These are phyloP conservation scores for Russula compacta DNA, from an alignment of 768 basidiomycete genomes.

Conservation along the genomic window DNA sequence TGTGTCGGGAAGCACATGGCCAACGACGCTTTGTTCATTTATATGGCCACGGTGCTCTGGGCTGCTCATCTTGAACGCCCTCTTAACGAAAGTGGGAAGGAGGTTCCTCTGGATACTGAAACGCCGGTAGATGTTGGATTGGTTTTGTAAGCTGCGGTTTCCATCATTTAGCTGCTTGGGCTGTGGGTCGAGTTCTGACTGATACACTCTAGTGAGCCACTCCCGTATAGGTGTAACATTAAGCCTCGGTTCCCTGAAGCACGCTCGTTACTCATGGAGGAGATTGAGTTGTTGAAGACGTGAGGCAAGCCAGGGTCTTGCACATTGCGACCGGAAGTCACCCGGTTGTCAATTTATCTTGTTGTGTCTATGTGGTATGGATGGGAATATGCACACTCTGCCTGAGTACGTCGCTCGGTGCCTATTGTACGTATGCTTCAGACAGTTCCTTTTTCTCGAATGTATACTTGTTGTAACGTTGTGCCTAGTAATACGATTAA, in stretches of 20 bases:
- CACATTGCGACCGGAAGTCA: not conserved
- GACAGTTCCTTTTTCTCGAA: too few relatives aligned
- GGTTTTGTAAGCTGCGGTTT: conserved; percentile 5
- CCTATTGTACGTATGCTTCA: too few relatives aligned
- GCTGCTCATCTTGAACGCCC: conserved; percentile 12
- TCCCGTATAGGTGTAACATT: not conserved
- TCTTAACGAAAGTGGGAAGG: conserved; percentile 4
- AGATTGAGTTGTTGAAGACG: not conserved
- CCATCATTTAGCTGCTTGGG: not conserved
- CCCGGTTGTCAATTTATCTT: too few relatives aligned
- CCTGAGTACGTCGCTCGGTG: too few relatives aligned
- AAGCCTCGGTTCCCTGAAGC: conserved; percentile 9
- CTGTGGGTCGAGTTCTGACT: not conserved
- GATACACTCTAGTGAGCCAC: not conserved
- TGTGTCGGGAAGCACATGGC: conserved; percentile 20
- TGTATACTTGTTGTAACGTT: too few relatives aligned
- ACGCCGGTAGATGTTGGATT: conserved; percentile 5
- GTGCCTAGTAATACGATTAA: too few relatives aligned
- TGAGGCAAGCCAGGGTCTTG: not conserved
- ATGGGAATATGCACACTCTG: too few relatives aligned
- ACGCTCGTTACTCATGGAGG: not conserved
- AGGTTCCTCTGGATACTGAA: not conserved
- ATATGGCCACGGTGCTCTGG: conserved; percentile 20
- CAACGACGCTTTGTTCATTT: conserved; percentile 18
- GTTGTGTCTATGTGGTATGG: too few relatives aligned